Evolutionary conservation across 306 rosid genomes (phyloP).

Genomic region (Prunus dulcis): DNA sequence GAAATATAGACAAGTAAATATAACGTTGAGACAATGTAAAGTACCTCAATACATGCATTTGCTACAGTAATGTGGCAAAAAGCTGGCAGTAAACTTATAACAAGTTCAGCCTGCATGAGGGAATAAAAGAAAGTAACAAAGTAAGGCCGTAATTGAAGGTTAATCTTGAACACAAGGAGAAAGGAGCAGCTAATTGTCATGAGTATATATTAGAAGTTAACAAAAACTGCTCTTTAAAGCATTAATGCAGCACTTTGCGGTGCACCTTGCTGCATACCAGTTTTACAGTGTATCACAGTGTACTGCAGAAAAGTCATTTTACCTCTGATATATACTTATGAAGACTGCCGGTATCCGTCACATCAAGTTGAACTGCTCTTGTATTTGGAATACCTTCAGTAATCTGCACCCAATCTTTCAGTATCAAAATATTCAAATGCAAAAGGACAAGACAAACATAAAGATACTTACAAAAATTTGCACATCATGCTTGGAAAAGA

Average conservation of each 20-base stretch:
- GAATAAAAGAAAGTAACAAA: constrained; percentile 2
- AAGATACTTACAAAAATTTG: not conserved
- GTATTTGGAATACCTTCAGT: constrained; percentile 76
- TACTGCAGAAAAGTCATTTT: constrained; percentile 18
- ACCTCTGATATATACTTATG: constrained; percentile 66
- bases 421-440: constrained; percentile 22
- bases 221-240: not conserved
- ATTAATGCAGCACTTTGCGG: not conserved
- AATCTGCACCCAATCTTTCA: constrained; percentile 48
- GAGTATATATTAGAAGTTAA: not conserved
- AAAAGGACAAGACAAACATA: not conserved
- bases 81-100: constrained; percentile 80
- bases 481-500: not conserved
- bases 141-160: constrained; percentile 7
- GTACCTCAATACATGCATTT: constrained; percentile 87
- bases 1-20: not conserved
- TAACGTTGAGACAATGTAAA: constrained; percentile 19
- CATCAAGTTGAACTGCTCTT: constrained; percentile 73
- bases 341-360: constrained; percentile 56
- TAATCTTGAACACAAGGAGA: not conserved
- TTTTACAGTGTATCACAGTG: not conserved
- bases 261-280: not conserved
- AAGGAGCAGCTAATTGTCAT: not conserved
- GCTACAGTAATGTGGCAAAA: constrained; percentile 76
- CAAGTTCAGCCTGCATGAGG: constrained; percentile 74